Base-by-base conservation (phyloP, 2,329 filamentous ascomycete genomes). In the Escovopsis weberi region DNA sequence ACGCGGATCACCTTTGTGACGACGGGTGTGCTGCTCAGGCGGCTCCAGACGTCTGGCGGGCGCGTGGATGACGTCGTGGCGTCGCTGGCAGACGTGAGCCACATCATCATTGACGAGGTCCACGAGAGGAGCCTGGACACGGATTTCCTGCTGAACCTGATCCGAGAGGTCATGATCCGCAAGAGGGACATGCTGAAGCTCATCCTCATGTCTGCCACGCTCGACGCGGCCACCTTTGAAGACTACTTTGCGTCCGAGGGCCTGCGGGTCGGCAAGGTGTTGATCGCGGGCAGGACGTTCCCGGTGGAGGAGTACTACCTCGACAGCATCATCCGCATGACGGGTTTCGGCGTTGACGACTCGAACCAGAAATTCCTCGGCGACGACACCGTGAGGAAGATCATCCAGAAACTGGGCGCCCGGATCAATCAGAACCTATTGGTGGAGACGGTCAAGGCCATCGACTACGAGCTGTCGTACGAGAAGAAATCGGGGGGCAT, bases 1-100 rank as follows among this genome's bases (percentile, higher is more conserved):
- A 96, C 91, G 0, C 89, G 82, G 60, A 93, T 96, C 53, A 94
- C 85, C 0, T 96, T 96, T 57, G 85, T 95, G 47, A 98, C 89
- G 0, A 95, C 89, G 9, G 89, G 89, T 75, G 87, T 98, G 3
- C 67, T 98, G 33, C 72, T 98, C 15, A 73, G 91, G 47, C 79
- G 88, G 11, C 70, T 98, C n/a, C 91, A 98, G 61, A 91, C 85
- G 0, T 88, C 85, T 4, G 85, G 86, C 40, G 85, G 84, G 6
- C 74, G 77, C 28, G 76, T 82, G 11, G 81, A 88, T 23, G 85
- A 94, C 55, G 79, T 94, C 1, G 74, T 85, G 41, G 75, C 81
- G 18, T 85, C 87, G 34, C 63, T 98, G 38, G 83, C 85, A 6
- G 85, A 95, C 60, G 81, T 98, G 48, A 95, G 85, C 51, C 91